These are phyloP conservation scores for Suillus clintonianus DNA, from an alignment of 768 basidiomycete species.

Conservation along the genomic window DNA sequence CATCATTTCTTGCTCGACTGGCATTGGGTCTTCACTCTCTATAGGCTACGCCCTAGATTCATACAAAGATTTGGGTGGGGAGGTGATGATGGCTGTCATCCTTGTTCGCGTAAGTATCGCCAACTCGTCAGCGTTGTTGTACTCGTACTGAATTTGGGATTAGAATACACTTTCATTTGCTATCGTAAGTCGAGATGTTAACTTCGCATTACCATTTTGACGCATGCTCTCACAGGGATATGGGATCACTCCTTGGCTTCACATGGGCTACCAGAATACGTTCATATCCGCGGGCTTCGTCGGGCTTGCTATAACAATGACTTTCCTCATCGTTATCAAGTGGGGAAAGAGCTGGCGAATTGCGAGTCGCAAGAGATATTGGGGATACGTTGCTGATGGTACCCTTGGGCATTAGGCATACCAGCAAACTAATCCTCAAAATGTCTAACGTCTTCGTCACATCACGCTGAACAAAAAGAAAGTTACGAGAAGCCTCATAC, in stretches of 20 bases:
- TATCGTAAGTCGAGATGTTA: slow-evolving; percentile 11
- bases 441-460: not conserved
- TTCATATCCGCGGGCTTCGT: slow-evolving; percentile 20
- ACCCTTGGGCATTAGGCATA: slow-evolving; percentile 12
- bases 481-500: not conserved
- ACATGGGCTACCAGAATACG: slow-evolving; percentile 19
- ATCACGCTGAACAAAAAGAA: not conserved
- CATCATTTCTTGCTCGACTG: slow-evolving; percentile 22
- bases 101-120: slow-evolving; percentile 17
- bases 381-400: slow-evolving; percentile 19
- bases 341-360: slow-evolving; percentile 20
- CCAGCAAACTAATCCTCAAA: too few species aligned
- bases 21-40: slow-evolving; percentile 19
- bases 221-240: slow-evolving; percentile 11
- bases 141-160: not conserved
- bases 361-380: slow-evolving; percentile 16
- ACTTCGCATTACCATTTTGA: not conserved
- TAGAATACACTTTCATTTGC: slow-evolving; percentile 21
- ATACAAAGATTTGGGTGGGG: slow-evolving; percentile 20
- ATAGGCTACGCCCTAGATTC: slow-evolving; percentile 22
- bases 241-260: slow-evolving; percentile 21
- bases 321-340: slow-evolving; percentile 15
- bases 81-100: slow-evolving; percentile 22
- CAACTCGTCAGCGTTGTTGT: not conserved
- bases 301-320: slow-evolving; percentile 20